A percentile compares a stretch with the other conserved stretches of the same genome.
Conservation (phyloP, 2,329 filamentous ascomycete species). For the Neofusicoccum parvum region DNA sequence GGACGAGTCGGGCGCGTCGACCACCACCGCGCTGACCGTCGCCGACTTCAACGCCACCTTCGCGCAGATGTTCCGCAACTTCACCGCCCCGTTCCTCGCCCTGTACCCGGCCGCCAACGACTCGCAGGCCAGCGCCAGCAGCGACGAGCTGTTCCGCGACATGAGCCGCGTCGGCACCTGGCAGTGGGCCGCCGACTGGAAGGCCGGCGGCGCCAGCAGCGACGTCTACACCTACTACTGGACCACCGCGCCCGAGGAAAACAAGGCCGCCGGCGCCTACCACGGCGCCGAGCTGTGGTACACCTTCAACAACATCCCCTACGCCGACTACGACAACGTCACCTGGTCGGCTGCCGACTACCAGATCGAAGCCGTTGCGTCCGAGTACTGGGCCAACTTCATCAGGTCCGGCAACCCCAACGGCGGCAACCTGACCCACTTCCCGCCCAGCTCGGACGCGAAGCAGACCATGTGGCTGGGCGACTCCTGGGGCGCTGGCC, state of each 20-base stretch:
- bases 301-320: constrained; percentile 40
- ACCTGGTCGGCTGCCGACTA: constrained; percentile 35
- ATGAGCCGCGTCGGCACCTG: constrained; percentile 31
- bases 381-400: constrained; percentile 18
- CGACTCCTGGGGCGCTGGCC: not conserved
- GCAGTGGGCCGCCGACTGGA: constrained; percentile 29
- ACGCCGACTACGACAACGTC: constrained; percentile 20
- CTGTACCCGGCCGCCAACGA: constrained; percentile 7
- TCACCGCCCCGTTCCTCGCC: not conserved
- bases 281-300: constrained; percentile 45
- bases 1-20: constrained; percentile 58
- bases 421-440: not conserved
- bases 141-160: constrained; percentile 25
- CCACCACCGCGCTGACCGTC: constrained; percentile 50
- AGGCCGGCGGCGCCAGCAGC: constrained; percentile 18
- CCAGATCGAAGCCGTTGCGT: constrained; percentile 24
- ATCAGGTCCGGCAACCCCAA: constrained; percentile 16
- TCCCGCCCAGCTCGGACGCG: not conserved
- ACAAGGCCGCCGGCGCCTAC: constrained; percentile 39
- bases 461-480: constrained; percentile 15
- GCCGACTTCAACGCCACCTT: not conserved
- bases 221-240: constrained; percentile 42
- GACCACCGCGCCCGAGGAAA: constrained; percentile 38
- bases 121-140: constrained; percentile 23
- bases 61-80: constrained; percentile 22